Evolutionary conservation across 768 basidiomycete genomes (phyloP), one percentile per base, ranked within the genome.

Genomic region (Daedalea quercina): DNA sequence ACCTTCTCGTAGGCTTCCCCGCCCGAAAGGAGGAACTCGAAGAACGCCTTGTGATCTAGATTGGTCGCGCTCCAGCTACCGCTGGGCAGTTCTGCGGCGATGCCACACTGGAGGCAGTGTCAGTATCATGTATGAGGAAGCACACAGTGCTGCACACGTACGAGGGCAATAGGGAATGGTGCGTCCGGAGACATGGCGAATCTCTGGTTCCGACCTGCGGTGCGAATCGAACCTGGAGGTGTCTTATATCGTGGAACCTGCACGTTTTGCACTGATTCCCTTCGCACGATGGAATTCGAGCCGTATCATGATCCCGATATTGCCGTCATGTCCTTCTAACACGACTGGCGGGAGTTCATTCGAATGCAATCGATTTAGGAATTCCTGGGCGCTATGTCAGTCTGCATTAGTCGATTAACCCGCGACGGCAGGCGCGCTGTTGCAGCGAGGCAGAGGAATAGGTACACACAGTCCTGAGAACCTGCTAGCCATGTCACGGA

Each of bases 51-150:
- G 52, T 71, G 63, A 57, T 68, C 65, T 25, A 73, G 59, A 54
- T 73, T 72, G 34, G 47, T 50, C 6, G 43, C 20, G 35, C 19
- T 22, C 9, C 54, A 50, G 24, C 62, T 58, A 13, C 72, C 73
- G 41, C 65, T 65, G 1, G 73, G 73, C 19, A 75, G 62, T 52
- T 73, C 68, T 22, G 66, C 66, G 25, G 73, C 66, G 26, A 75
- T 62, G 31, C 73, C 73, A 53, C 72, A 67, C 70, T 71, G 23
- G 20, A 44, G 12, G 22, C 6, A 47, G 9, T 3, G 46, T 44
- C 15, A 34, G n/a, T 9, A 19, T 19, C 19, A 47, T 11, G 19
- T 8, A 23, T 9, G 46, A 19, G 46, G 7, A 28, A 23, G 31
- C 8, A 33, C 24, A 31, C 22, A 17, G 19, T 17, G 23, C 20